phyloP scores from a whole-genome alignment of 805 yeast species.

The Sugiyamaella qingdaonensis region DNA sequence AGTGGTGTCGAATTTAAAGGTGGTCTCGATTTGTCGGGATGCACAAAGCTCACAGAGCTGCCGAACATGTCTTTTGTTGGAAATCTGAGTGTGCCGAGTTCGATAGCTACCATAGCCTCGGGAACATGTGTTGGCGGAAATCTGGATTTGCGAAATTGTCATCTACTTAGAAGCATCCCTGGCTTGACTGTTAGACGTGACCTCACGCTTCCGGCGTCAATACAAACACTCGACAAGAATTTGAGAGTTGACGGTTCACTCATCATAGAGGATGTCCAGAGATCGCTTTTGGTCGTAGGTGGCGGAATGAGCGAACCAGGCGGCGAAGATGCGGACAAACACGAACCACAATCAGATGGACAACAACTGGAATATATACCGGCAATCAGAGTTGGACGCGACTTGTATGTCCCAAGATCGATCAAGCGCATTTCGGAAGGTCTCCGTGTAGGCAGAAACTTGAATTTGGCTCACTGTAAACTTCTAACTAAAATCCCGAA shows the following conservation, averaged over 20 bases:
- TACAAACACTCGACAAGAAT: too few relatives aligned
- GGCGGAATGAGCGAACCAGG: too few relatives aligned
- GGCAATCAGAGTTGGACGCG: not conserved
- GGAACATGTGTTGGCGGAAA: not conserved
- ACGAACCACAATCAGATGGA: too few relatives aligned
- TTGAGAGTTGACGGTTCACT: too few relatives aligned
- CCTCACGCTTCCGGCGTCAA: too few relatives aligned
- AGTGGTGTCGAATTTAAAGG: not conserved
- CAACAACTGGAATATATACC: not conserved
- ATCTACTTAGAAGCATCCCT: too few relatives aligned
- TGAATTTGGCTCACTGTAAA: not conserved
- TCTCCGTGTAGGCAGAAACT: not conserved
- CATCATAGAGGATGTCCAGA: too few relatives aligned
- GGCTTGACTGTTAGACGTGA: too few relatives aligned
- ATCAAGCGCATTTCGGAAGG: not conserved
- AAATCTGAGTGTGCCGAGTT: not conserved
- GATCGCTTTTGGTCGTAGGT: too few relatives aligned
- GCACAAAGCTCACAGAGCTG: not conserved
- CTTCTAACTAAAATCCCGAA: not conserved
- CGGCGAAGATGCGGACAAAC: too few relatives aligned
- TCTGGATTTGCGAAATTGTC: not conserved
- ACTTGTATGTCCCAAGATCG: not conserved
- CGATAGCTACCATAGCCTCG: not conserved
- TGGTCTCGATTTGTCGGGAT: not conserved
- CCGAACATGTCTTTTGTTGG: not conserved